Percentiles rank a stretch among this genome's conserved stretches.
Evolutionary conservation across 805 yeast species (phyloP).

Genomic region (Cyberlindnera xylosilytica): DNA sequence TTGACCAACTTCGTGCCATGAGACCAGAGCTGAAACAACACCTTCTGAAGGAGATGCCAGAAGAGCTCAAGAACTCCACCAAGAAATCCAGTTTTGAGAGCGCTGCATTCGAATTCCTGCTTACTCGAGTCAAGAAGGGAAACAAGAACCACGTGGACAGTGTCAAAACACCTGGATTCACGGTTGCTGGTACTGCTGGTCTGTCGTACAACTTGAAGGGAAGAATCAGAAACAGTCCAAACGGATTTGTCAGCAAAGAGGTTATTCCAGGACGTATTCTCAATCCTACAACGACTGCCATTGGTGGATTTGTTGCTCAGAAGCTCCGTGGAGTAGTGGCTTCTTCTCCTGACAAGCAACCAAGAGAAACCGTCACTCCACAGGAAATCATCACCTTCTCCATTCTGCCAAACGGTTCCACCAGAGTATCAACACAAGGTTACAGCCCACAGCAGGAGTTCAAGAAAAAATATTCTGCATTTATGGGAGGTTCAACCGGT

Average conservation of each 20-base stretch:
- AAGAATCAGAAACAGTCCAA: slow-evolving; percentile 63
- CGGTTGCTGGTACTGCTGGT: slow-evolving; percentile 71
- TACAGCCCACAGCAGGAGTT: too few species aligned
- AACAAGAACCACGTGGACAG: slow-evolving; percentile 12
- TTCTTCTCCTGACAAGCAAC: slow-evolving; percentile 36
- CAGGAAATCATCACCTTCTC: slow-evolving; percentile 27
- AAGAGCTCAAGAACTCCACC: slow-evolving; percentile 24
- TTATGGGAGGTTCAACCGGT: too few species aligned
- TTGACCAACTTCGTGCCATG: slow-evolving; percentile 23
- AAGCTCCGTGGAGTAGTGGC: slow-evolving; percentile 31
- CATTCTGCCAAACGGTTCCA: slow-evolving; percentile 36
- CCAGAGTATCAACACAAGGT: slow-evolving; percentile 13
- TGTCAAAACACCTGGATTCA: slow-evolving; percentile 9
- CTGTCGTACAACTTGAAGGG: slow-evolving; percentile 68
- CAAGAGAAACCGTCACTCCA: slow-evolving; percentile 43
- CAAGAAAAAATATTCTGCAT: too few species aligned
- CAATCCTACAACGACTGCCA: slow-evolving; percentile 45
- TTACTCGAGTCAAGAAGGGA: slow-evolving; percentile 3
- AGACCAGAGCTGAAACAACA: slow-evolving; percentile 54
- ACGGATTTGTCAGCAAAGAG: slow-evolving; percentile 54
- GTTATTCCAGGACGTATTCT: slow-evolving; percentile 69
- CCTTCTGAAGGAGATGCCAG: slow-evolving; percentile 51
- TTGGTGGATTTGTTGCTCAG: slow-evolving; percentile 52
- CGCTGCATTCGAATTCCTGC: slow-evolving; percentile 31
- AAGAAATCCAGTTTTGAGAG: slow-evolving; percentile 31